Evolutionary conservation across 1,284 basidiomycete species (phyloP).

Genomic region (Cryptococcus sp.): DNA sequence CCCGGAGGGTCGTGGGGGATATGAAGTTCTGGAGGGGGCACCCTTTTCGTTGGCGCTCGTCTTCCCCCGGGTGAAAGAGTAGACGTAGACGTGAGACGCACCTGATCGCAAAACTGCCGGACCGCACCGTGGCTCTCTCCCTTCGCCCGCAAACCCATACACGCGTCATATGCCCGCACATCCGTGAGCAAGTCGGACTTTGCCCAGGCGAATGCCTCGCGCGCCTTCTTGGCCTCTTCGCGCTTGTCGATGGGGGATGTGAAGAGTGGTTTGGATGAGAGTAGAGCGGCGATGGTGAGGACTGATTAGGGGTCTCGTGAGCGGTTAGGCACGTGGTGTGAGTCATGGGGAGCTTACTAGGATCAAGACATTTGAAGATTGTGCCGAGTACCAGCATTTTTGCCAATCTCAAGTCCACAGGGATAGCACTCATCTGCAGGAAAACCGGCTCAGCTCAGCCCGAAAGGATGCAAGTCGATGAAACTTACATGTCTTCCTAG

Average conservation of each 20-base stretch:
- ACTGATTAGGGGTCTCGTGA: slow-evolving; percentile 51
- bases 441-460: slow-evolving; percentile 1
- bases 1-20: slow-evolving; percentile 68
- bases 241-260: slow-evolving; percentile 74
- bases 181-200: slow-evolving; percentile 86
- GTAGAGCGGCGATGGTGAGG: slow-evolving; percentile 74
- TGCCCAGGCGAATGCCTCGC: slow-evolving; percentile 63
- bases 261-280: slow-evolving; percentile 86
- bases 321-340: background rate
- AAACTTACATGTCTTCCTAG: slow-evolving; percentile 74
- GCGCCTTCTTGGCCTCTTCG: slow-evolving; percentile 72
- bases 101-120: slow-evolving; percentile 65
- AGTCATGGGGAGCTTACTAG: slow-evolving; percentile 19
- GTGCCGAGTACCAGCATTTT: slow-evolving; percentile 88
- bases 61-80: no score
- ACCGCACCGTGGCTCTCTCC: slow-evolving; percentile 56
- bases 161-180: slow-evolving; percentile 70
- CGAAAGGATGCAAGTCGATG: background rate
- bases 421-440: slow-evolving; percentile 65
- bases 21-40: slow-evolving; percentile 69
- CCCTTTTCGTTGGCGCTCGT: slow-evolving; percentile 5
- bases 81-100: slow-evolving; percentile 40
- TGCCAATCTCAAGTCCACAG: slow-evolving; percentile 81
- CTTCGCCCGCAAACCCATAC: slow-evolving; percentile 56
- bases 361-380: slow-evolving; percentile 72